These are phyloP conservation scores for Mortierella alpina DNA, from an alignment of 192 early-diverging fungal species.

Conservation along the genomic window DNA sequence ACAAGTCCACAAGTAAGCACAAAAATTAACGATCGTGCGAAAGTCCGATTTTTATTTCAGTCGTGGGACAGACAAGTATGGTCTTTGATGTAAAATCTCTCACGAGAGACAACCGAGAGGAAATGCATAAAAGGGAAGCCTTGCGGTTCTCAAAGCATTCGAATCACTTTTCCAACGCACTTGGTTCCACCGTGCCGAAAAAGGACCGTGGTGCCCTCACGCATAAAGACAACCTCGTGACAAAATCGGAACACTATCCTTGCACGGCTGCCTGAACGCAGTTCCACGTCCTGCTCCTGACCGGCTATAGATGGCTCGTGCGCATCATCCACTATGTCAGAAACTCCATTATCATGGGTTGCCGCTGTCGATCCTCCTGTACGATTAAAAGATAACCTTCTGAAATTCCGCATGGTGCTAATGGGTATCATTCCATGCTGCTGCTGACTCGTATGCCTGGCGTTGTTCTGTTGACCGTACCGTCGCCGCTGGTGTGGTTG, in stretches of 20 bases:
- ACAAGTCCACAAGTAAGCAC: no score
- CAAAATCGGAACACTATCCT: slow-evolving; percentile 66
- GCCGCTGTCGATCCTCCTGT: no score
- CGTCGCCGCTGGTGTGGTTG: not conserved
- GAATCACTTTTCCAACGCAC: slow-evolving; percentile 74
- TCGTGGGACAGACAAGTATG: no score
- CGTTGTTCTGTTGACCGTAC: not conserved
- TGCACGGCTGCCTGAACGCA: slow-evolving; percentile 62
- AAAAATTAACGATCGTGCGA: no score
- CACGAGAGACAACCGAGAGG: not conserved
- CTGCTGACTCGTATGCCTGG: not conserved
- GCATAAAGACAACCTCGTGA: slow-evolving; percentile 71
- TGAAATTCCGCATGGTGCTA: slow-evolving; percentile 38
- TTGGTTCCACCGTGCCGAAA: slow-evolving; percentile 74
- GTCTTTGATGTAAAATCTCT: no score
- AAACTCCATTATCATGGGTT: not conserved
- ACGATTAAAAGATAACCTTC: slow-evolving; percentile 13
- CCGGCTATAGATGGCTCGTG: not conserved
- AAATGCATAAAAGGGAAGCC: no score
- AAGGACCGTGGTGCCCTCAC: slow-evolving; percentile 66
- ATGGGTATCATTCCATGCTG: slow-evolving; percentile 38
- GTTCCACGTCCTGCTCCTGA: slow-evolving; percentile 5
- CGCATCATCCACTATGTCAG: no score
- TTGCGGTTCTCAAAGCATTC: slow-evolving; percentile 24
- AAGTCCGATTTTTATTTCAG: no score